Conservation (phyloP, 1,139 yeast genomes). For the Eremothecium coryli region DNA sequence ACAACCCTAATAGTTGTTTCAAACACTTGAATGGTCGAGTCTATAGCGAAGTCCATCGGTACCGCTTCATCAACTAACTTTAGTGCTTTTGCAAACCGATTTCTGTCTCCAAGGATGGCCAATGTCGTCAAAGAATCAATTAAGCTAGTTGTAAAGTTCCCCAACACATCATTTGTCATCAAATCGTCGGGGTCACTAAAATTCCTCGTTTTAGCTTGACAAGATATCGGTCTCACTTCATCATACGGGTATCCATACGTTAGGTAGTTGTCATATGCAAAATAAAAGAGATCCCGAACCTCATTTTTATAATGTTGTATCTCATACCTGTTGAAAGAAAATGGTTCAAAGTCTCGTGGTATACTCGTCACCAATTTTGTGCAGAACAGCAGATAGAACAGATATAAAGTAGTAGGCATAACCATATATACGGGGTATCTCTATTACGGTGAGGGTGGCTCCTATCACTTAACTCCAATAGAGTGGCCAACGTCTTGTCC, state of each 20-base stretch:
- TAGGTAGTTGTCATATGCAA: slow-evolving; percentile 72
- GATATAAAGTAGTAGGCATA: no score
- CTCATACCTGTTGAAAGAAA: slow-evolving; percentile 44
- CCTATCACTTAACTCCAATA: no score
- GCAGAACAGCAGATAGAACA: no score
- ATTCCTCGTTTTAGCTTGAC: slow-evolving; percentile 63
- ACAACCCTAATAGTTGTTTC: slow-evolving; percentile 73
- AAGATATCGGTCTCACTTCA: slow-evolving; percentile 67
- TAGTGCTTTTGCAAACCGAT: slow-evolving; percentile 44
- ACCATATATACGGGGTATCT: no score
- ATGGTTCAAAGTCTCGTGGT: slow-evolving; percentile 5
- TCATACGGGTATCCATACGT: slow-evolving; percentile 70
- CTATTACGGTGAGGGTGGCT: no score
- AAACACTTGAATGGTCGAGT: slow-evolving; percentile 75
- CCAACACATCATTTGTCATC: slow-evolving; percentile 72
- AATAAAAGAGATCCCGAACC: slow-evolving; percentile 52
- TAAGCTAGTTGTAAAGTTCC: slow-evolving; percentile 70
- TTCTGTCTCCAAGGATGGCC: slow-evolving; percentile 59
- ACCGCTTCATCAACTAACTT: slow-evolving; percentile 34
- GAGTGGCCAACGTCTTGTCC: no score
- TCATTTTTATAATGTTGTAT: slow-evolving; percentile 39
- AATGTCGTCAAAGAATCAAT: slow-evolving; percentile 75
- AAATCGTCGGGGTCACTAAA: slow-evolving; percentile 43
- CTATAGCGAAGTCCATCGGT: slow-evolving; percentile 41
- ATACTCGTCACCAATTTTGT: no score